Evolutionary conservation across 371 early-diverging fungal genomes (phyloP).

Genomic region (Fennellomyces sp.): DNA sequence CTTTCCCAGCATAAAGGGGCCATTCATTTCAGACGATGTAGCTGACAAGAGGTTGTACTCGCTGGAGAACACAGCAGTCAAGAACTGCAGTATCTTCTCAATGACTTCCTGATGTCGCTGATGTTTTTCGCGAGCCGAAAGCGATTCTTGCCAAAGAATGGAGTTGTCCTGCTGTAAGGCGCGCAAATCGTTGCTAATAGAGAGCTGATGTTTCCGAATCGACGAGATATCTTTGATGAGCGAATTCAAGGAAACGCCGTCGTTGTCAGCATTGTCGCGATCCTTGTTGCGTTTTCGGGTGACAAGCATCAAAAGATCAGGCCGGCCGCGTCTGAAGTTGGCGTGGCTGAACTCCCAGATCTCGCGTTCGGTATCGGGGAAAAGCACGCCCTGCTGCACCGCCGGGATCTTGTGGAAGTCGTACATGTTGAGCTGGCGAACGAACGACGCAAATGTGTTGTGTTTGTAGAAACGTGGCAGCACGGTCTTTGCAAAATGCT

Average conservation of each 20-base stretch:
- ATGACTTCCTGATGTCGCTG: conserved; percentile 88
- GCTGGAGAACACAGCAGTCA: conserved; percentile 66
- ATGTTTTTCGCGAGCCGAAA: conserved; percentile 74
- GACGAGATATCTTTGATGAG: conserved; percentile 77
- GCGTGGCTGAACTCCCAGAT: conserved; percentile 66
- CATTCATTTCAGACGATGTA: conserved; percentile 2
- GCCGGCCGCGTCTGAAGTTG: conserved; percentile 53
- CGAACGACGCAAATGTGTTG: conserved; percentile 92
- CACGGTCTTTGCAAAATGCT: conserved; percentile 83
- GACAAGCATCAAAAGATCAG: conserved; percentile 54
- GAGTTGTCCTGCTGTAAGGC: conserved; percentile 86
- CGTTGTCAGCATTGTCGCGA: conserved; percentile 40
- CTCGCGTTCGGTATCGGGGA: conserved; percentile 62
- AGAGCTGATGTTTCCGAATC: conserved; percentile 82
- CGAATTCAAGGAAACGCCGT: conserved; percentile 42
- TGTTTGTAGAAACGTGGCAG: conserved; percentile 91
- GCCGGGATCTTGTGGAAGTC: conserved; percentile 84
- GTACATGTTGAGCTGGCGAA: conserved; percentile 94
- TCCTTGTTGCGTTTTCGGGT: conserved; percentile 52
- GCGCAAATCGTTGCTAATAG: conserved; percentile 80
- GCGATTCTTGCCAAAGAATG: conserved; percentile 83
- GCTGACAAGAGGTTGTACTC: conserved; percentile 7
- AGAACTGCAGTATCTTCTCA: conserved; percentile 82
- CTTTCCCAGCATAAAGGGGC: conserved; percentile 18
- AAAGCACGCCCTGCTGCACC: conserved; percentile 74